Evolutionary conservation across 805 yeast genomes (phyloP), one percentile per base, ranked within the genome.

Genomic region (Metschnikowia similis): DNA sequence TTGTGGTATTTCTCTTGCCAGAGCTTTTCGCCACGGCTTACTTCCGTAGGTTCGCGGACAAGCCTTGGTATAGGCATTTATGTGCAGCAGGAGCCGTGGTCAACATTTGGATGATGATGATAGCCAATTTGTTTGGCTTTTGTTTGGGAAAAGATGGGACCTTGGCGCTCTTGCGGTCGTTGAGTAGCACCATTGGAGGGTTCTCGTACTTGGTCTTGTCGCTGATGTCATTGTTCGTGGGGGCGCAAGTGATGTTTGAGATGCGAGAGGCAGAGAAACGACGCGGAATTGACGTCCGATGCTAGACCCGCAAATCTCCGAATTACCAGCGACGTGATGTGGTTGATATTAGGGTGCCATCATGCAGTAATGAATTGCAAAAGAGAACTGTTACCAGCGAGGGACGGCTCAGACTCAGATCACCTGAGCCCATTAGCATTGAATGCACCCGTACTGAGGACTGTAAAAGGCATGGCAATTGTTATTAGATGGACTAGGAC

Each of bases 81-180:
- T 88, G 96, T 67, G 96, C 90, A 0, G 56, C 81, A 6, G 99
- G 99, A 3, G 96, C 92, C 4, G 95, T 91, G 29, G 62, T 77
- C 21, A 94, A 94, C 66, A 85, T 94, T 50, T 92, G 97, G 96
- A 79, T 92, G 85, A 92, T 94, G 99, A 90, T 94, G 90, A 78
- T 90, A 56, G 98, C 98, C 13, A 94, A 94, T 61, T 69, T 95
- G 47, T 89, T 87, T 62, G 99, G 99, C 0, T 94, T 94, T 67
- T 94, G 97, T 59, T 75, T 94, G 32, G 98, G 97, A 8, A 74
- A 83, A 29, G 96, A 89, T 52, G 99, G 99, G 1, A 83, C 91
- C 28, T 56, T 75, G 28, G 72, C 76, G 38, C 75, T 92, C 56
- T 69, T 92, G 21, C 61, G 66, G 17, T 91, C 84, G 48, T 83